A percentile compares a stretch with the other conserved stretches of the same genome.
Conservation (phyloP, 2,329 filamentous ascomycete genomes). For the Neoscytalidium dimidiatum region DNA sequence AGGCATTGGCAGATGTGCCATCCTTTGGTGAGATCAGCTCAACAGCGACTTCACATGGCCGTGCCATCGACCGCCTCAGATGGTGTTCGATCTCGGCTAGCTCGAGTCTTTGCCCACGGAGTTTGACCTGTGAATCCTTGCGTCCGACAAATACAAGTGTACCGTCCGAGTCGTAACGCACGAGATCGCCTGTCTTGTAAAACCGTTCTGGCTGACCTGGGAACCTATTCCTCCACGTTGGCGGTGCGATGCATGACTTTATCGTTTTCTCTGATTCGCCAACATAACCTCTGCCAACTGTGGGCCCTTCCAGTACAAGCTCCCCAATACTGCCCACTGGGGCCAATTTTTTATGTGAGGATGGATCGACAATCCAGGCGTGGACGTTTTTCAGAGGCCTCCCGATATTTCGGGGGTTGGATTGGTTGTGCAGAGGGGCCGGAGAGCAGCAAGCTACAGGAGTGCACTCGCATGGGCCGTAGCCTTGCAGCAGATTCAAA, state of each 20-base stretch:
- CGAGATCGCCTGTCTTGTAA: constrained; percentile 3
- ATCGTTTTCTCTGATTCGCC: constrained; percentile 34
- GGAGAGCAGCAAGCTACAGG: constrained; percentile 23
- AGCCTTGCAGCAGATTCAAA: neutral
- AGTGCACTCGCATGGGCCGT: neutral
- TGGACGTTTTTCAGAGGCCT: neutral
- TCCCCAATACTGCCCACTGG: constrained; percentile 38
- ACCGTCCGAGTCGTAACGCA: constrained; percentile 33
- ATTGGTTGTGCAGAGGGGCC: neutral
- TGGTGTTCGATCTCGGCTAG: constrained; percentile 25
- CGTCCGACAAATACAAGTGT: constrained; percentile 38
- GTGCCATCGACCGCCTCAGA: constrained; percentile 28
- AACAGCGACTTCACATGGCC: neutral
- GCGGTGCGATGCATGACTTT: constrained; percentile 32
- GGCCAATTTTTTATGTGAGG: constrained; percentile 28
- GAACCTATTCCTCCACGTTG: neutral
- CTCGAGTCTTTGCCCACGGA: neutral
- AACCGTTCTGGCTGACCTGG: neutral
- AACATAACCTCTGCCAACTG: constrained; percentile 37
- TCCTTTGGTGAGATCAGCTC: constrained; percentile 34
- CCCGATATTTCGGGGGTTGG: neutral
- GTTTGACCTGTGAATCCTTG: constrained; percentile 28
- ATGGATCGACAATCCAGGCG: constrained; percentile 31
- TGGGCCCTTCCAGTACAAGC: constrained; percentile 36
- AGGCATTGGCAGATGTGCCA: constrained; percentile 23